A percentile compares a stretch with the other conserved stretches of the same genome.
These are phyloP conservation scores for Aspergillus ostianus DNA, from an alignment of 495 filamentous ascomycete species.

Conservation along the genomic window DNA sequence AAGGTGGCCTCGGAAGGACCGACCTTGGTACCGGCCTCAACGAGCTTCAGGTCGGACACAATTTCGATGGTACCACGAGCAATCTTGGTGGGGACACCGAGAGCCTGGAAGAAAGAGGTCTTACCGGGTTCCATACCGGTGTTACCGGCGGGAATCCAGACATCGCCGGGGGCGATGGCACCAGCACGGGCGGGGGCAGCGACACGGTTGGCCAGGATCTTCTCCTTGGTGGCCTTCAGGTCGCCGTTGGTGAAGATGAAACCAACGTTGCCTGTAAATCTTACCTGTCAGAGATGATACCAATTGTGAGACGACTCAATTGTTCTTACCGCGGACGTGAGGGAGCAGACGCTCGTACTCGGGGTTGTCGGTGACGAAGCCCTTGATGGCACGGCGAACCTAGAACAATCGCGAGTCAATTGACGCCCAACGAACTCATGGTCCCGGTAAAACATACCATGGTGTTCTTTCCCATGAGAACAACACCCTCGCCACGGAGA, in stretches of 20 bases:
- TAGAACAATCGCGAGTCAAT: slow-evolving; percentile 32
- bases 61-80: slow-evolving; percentile 99
- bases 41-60: slow-evolving; percentile 94
- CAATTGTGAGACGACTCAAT: slow-evolving; percentile 8
- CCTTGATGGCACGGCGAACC: slow-evolving; percentile 96
- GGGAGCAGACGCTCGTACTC: slow-evolving; percentile 97
- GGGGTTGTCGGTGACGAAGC: slow-evolving; percentile 84
- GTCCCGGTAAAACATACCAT: slow-evolving; percentile 62
- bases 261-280: slow-evolving; percentile 75
- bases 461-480: slow-evolving; percentile 99
- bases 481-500: slow-evolving; percentile 84
- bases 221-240: slow-evolving; percentile 85
- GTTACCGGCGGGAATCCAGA: slow-evolving; percentile 92
- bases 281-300: not conserved
- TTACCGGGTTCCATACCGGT: slow-evolving; percentile 99
- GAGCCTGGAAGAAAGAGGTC: slow-evolving; percentile 99
- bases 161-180: slow-evolving; percentile 88
- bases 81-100: slow-evolving; percentile 99
- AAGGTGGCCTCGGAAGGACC: slow-evolving; percentile 97
- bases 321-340: slow-evolving; percentile 72
- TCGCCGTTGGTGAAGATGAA: slow-evolving; percentile 99
- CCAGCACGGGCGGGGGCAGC: slow-evolving; percentile 96
- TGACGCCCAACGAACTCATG: not conserved
- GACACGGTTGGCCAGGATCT: slow-evolving; percentile 95
- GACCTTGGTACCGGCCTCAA: slow-evolving; percentile 90